phyloP scores from a whole-genome alignment of 257 asterid genomes.

The Penstemon davidsonii region DNA sequence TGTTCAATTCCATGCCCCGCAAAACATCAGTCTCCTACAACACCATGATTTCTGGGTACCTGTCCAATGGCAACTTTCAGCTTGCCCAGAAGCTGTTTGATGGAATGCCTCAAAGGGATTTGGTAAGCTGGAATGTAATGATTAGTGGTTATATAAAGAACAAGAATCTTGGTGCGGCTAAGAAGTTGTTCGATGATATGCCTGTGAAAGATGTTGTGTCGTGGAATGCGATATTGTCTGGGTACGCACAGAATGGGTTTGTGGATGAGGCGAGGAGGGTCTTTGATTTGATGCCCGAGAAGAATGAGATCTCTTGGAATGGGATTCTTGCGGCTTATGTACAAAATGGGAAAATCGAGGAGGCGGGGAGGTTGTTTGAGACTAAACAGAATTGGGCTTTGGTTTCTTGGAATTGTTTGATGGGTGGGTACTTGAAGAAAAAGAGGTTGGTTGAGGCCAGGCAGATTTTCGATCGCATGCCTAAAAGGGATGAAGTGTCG shows the following conservation, averaged over 20 bases:
- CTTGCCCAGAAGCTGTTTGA: conserved; percentile 67
- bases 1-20: conserved; percentile 74
- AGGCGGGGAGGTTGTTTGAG: conserved; percentile 76
- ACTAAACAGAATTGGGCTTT: conserved; percentile 65
- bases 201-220: conserved; percentile 80
- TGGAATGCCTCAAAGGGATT: conserved; percentile 63
- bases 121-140: conserved; percentile 80
- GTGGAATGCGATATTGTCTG: conserved; percentile 87
- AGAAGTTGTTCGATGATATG: conserved; percentile 71
- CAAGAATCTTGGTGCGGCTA: conserved; percentile 63
- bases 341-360: conserved; percentile 80
- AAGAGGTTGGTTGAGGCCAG: conserved; percentile 73
- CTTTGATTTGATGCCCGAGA: conserved; percentile 69
- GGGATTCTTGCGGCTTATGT: conserved; percentile 85
- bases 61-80: conserved; percentile 47
- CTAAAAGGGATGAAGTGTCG: conserved; percentile 69
- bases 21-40: conserved; percentile 76
- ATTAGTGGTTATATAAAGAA: conserved; percentile 63
- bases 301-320: conserved; percentile 92
- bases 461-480: conserved; percentile 66
- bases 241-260: conserved; percentile 79
- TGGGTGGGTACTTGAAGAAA: conserved; percentile 89
- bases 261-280: conserved; percentile 74
- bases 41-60: conserved; percentile 75
- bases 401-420: conserved; percentile 95